These are phyloP conservation scores for Sonneratia alba DNA, from an alignment of 345 rosid genomes.

Conservation along the genomic window DNA sequence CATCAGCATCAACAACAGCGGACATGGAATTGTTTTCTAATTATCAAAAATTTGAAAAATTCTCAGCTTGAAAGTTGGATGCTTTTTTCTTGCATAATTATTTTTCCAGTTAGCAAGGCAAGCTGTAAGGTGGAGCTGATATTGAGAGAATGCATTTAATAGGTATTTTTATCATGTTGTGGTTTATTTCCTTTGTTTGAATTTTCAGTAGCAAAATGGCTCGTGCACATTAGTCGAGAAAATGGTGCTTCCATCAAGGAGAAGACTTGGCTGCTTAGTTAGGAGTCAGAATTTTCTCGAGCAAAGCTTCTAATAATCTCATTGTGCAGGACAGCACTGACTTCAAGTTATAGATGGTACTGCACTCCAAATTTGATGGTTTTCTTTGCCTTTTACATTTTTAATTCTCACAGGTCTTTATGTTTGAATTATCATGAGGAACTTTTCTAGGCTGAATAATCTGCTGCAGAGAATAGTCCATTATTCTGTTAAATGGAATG, in stretches of 20 bases:
- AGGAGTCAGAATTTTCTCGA: background rate
- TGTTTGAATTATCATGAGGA: background rate
- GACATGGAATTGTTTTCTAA: no score
- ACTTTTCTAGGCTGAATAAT: background rate
- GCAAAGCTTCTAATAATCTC: background rate
- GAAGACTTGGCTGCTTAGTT: background rate
- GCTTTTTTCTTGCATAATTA: background rate
- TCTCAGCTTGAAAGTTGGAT: background rate
- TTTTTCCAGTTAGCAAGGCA: background rate
- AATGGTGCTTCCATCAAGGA: background rate
- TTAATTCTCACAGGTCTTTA: background rate
- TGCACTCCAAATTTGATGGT: background rate
- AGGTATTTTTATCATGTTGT: background rate
- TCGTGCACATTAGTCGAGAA: background rate
- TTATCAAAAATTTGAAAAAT: background rate
- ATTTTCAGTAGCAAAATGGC: background rate
- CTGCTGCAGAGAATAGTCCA: background rate
- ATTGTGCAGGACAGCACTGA: background rate
- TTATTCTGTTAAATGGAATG: background rate
- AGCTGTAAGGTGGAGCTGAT: background rate
- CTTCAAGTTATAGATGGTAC: background rate
- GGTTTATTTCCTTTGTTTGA: background rate
- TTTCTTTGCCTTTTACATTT: background rate
- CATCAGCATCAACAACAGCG: no score
- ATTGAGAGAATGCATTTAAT: background rate